Evolutionary conservation across 495 filamentous ascomycete genomes (phyloP).

Genomic region (Staphylotrichum longicolle): DNA sequence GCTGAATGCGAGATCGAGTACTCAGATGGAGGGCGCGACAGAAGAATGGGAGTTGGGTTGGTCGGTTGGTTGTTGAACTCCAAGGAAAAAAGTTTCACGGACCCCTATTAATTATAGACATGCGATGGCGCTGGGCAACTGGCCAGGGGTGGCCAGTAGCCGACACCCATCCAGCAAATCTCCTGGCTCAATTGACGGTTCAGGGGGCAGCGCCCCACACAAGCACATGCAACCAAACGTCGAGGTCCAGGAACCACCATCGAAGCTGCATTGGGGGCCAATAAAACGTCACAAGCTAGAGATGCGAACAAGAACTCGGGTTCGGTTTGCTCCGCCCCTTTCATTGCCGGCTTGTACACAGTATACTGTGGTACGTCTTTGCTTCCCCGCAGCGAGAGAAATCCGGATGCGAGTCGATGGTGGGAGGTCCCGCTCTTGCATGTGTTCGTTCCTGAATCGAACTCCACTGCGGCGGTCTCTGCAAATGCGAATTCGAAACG

Average conservation of each 20-base stretch:
- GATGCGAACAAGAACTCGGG: constrained; percentile 16
- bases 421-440: background rate
- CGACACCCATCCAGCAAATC: constrained; percentile 13
- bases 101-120: constrained; percentile 20
- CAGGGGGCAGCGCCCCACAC: constrained; percentile 2
- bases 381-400: too few relatives aligned
- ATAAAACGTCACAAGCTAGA: background rate
- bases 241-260: background rate
- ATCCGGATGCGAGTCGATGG: too few relatives aligned
- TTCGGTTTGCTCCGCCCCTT: background rate
- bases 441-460: background rate
- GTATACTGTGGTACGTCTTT: background rate
- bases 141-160: constrained; percentile 11
- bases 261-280: background rate
- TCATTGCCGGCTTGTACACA: background rate
- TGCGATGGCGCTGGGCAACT: constrained; percentile 3
- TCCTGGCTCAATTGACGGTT: constrained; percentile 3
- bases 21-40: background rate
- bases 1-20: background rate
- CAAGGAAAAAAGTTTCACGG: constrained; percentile 21
- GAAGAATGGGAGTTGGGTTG: background rate
- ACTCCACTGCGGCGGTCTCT: background rate
- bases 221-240: constrained; percentile 9
- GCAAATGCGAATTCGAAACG: constrained; percentile 4
- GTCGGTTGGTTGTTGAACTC: background rate